Base-by-base conservation (phyloP, 805 yeast genomes). In the Candida patagonica region DNA sequence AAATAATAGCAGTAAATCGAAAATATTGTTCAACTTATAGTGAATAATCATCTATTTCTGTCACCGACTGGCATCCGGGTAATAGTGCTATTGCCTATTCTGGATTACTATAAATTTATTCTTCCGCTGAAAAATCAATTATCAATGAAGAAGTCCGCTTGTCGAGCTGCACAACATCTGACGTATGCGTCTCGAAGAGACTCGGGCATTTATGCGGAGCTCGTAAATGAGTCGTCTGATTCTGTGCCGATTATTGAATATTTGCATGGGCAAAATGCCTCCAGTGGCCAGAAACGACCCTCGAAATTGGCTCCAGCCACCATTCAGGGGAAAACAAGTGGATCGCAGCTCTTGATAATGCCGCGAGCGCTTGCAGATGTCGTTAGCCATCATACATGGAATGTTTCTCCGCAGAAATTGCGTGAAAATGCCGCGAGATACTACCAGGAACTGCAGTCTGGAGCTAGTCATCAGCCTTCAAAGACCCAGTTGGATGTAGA, bases 391-490 rank as follows among this genome's bases (percentile, higher is more conserved):
- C 72, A 82, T 51, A 79, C 87, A 7, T 33, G 37, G 37, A 33
- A 33, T 22, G 37, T 33, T 3, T 13, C 23, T 3, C 95, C 95
- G 0, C 79, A 71, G 47, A 66, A 70, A 31, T 56, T 87, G 35
- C 67, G 88, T 41, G 71, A 71, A 41, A 67, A 76, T 8, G 86
- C 78, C 1, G 79, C 85, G 0, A 62, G 61, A 35, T 57, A 75
- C 22, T 80, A 69, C 52, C 65, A 70, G 35, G 62, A 66, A 4
- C 50, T 85, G 38, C 26, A 33, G 26, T 17, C 13, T 20, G 70
- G 68, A 1, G 75, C 71, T 42, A 58, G 82, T 1, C 84, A 78
- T 45, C 58, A 63, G 33, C 73, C 70, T 3, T 61, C 75, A 1
- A 33, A 40, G 3, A 51, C 45, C 5, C 15, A 44, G 4, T 34